Conservation (phyloP, 2,329 filamentous ascomycete species). For the Plectosphaerella cucumerina region DNA sequence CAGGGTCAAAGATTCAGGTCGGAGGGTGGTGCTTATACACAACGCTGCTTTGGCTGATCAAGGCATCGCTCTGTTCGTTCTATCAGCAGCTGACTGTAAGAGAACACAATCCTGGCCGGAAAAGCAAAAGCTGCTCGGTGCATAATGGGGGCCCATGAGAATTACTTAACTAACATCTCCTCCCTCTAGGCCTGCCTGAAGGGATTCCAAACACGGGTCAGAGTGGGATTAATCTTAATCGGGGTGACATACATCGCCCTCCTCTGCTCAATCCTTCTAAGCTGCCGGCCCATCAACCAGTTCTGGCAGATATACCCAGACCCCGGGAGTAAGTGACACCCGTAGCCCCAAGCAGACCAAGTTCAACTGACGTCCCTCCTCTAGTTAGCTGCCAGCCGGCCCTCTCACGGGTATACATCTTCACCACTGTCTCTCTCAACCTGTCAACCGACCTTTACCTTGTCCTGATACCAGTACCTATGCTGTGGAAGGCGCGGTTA, state of each 20-base stretch:
- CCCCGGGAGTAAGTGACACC: constrained; percentile 37
- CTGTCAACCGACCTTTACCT: constrained; percentile 22
- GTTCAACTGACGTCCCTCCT: background rate
- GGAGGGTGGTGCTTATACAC: constrained; percentile 48
- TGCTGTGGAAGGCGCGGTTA: constrained; percentile 21
- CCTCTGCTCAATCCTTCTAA: constrained; percentile 40
- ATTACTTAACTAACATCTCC: too few relatives aligned
- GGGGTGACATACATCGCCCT: constrained; percentile 38
- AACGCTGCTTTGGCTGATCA: constrained; percentile 44
- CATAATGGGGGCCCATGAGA: too few relatives aligned
- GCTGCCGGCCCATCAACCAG: constrained; percentile 39
- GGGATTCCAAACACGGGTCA: constrained; percentile 28
- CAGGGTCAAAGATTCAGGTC: constrained; percentile 49
- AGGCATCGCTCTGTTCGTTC: constrained; percentile 47
- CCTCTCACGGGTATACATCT: constrained; percentile 16
- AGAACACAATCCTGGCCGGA: too few relatives aligned
- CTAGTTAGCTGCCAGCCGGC: constrained; percentile 17
- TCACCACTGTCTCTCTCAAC: constrained; percentile 23
- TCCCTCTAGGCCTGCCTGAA: constrained; percentile 10
- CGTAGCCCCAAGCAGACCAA: background rate
- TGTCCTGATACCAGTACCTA: constrained; percentile 24
- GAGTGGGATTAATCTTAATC: constrained; percentile 39
- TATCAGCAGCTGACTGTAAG: constrained; percentile 45
- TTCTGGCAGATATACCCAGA: constrained; percentile 52
- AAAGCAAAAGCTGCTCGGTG: too few relatives aligned